phyloP scores from a whole-genome alignment of 495 filamentous ascomycete species.

The Penicillium crystallinum region DNA sequence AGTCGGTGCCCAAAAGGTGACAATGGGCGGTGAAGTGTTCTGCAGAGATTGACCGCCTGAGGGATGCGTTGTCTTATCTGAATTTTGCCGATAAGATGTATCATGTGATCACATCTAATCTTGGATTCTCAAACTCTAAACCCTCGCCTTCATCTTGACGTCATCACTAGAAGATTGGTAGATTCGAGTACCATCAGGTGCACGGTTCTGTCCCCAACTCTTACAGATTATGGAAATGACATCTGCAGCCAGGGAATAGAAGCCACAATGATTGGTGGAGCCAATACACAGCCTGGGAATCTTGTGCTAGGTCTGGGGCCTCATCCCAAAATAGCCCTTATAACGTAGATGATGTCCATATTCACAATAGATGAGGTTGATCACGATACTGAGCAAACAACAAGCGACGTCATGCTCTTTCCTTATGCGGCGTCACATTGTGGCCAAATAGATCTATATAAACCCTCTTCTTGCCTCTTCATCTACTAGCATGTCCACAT shows the following conservation, averaged over 20 bases:
- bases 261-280: neutral
- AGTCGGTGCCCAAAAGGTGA: neutral
- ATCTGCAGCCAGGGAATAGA: neutral
- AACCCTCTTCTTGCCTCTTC: constrained; percentile 2
- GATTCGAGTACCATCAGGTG: neutral
- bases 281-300: neutral
- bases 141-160: neutral
- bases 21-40: constrained; percentile 14
- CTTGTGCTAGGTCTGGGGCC: neutral
- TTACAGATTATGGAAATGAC: neutral
- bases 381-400: neutral
- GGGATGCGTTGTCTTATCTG: too few relatives aligned
- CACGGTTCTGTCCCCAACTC: neutral
- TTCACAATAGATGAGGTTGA: neutral
- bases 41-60: constrained; percentile 11
- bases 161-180: neutral
- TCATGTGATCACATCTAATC: neutral
- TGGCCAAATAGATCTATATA: constrained; percentile 1
- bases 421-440: neutral
- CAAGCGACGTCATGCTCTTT: neutral
- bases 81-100: neutral
- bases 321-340: neutral
- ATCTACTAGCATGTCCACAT: neutral
- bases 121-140: neutral
- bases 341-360: neutral